Conservation (phyloP, 495 filamentous ascomycete species). For the Xylaria grammica region DNA sequence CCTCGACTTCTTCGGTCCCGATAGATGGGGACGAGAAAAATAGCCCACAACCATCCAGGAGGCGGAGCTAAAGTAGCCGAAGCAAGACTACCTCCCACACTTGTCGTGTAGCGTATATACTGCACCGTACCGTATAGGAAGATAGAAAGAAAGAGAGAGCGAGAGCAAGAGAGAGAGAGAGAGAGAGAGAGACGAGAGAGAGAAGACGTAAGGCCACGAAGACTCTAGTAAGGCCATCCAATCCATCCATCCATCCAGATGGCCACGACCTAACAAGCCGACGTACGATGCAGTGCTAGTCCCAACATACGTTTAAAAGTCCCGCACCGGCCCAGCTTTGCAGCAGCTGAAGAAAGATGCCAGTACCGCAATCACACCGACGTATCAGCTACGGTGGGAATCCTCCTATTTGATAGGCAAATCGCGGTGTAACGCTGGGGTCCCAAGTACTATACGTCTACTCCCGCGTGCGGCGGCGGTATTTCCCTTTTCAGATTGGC, state of each 20-base stretch:
- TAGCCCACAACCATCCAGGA: too few relatives aligned
- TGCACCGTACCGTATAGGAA: too few relatives aligned
- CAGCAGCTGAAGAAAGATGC: background rate
- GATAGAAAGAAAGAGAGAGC: too few relatives aligned
- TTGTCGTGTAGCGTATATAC: too few relatives aligned
- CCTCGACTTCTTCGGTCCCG: conserved; percentile 15
- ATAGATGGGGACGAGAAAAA: background rate
- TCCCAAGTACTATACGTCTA: background rate
- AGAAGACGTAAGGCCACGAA: too few relatives aligned
- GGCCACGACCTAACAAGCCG: background rate
- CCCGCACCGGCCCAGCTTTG: background rate
- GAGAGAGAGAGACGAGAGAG: too few relatives aligned
- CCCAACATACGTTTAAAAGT: too few relatives aligned
- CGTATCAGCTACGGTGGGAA: background rate
- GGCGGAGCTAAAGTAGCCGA: too few relatives aligned
- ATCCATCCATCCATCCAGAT: too few relatives aligned
- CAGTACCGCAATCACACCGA: background rate
- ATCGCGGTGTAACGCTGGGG: background rate
- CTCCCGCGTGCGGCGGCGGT: conserved; percentile 16
- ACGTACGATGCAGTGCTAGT: too few relatives aligned
- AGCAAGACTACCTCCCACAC: too few relatives aligned
- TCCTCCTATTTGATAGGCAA: background rate
- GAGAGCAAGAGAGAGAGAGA: background rate
- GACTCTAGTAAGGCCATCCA: too few relatives aligned
- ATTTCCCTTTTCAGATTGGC: conserved; percentile 14